A percentile compares a stretch with the other conserved stretches of the same genome.
Conservation (phyloP, 768 basidiomycete species). For the Paxillus ammoniavirescens region DNA sequence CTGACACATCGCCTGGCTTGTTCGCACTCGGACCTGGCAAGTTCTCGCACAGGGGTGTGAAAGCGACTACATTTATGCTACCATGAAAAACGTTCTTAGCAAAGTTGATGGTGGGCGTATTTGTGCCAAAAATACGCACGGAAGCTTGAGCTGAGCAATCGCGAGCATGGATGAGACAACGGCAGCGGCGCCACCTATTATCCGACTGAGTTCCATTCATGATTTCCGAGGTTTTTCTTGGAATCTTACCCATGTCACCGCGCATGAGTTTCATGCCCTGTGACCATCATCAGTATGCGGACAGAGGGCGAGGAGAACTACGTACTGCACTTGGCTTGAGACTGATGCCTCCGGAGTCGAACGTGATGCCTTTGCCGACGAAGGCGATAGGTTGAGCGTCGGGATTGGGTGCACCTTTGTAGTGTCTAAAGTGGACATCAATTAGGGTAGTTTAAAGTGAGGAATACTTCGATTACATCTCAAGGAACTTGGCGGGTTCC, state of each 20-base stretch:
- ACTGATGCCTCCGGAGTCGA: conserved; percentile 86
- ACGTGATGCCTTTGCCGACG: conserved; percentile 89
- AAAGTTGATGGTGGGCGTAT: background rate
- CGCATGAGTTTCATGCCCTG: conserved; percentile 85
- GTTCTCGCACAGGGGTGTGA: conserved; percentile 81
- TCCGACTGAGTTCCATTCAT: background rate
- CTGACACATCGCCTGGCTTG: conserved; percentile 85
- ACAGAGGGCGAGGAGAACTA: conserved; percentile 5
- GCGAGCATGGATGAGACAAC: conserved; percentile 73
- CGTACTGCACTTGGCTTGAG: conserved; percentile 72
- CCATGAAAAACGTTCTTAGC: background rate
- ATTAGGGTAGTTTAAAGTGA: background rate
- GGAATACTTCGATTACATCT: conserved; percentile 52
- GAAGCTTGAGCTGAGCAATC: conserved; percentile 78
- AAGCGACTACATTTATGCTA: conserved; percentile 73
- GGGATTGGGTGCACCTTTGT: conserved; percentile 66
- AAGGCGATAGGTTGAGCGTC: conserved; percentile 64
- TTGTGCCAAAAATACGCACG: conserved; percentile 42
- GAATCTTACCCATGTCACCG: conserved; percentile 75
- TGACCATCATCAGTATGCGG: background rate
- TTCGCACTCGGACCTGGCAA: conserved; percentile 66
- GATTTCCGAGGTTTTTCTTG: background rate
- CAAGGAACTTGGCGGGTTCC: conserved; percentile 84
- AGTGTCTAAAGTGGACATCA: conserved; percentile 50
- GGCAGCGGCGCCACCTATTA: conserved; percentile 71